A percentile compares a stretch with the other conserved stretches of the same genome.
phyloP scores from a whole-genome alignment of 768 basidiomycete genomes.

The Coprinopsis marcescibilis region DNA sequence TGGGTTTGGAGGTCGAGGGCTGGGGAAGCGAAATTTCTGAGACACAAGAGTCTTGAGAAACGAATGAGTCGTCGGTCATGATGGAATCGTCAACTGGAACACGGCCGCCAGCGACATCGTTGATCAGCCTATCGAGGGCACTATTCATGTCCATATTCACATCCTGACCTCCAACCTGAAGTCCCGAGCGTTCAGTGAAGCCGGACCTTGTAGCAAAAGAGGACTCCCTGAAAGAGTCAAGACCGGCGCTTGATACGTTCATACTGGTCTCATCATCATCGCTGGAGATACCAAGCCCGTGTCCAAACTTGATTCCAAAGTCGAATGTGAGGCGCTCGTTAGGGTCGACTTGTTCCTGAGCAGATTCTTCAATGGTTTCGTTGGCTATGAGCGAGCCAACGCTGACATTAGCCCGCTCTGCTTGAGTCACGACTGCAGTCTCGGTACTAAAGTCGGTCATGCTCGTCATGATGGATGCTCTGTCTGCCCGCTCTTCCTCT shows the following conservation, averaged over 20 bases:
- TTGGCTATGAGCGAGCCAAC: conserved; percentile 13
- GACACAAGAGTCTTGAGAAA: conserved; percentile 19
- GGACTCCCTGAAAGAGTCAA: neutral
- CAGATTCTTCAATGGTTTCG: conserved; percentile 21
- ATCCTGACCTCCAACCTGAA: conserved; percentile 45
- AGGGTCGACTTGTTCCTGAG: conserved; percentile 26
- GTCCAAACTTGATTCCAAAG: conserved; percentile 44
- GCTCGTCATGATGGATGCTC: conserved; percentile 33
- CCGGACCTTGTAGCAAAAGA: neutral
- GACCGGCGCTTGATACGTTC: neutral
- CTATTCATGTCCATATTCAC: conserved; percentile 69
- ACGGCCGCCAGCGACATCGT: conserved; percentile 47
- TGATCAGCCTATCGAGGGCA: conserved; percentile 68
- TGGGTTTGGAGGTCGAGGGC: conserved; percentile 16
- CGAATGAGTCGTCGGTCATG: too few species aligned
- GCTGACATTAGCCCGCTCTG: conserved; percentile 32
- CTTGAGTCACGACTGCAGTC: conserved; percentile 43
- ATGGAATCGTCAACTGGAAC: conserved; percentile 34
- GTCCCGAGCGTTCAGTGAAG: conserved; percentile 15
- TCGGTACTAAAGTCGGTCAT: conserved; percentile 43
- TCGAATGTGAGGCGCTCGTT: conserved; percentile 32
- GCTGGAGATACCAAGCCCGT: conserved; percentile 28
- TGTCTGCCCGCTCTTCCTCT: conserved; percentile 34
- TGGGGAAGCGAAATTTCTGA: conserved; percentile 10
- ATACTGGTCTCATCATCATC: conserved; percentile 13